Base-by-base conservation (phyloP, 495 filamentous ascomycete genomes). In the Penicillium robsamsonii region DNA sequence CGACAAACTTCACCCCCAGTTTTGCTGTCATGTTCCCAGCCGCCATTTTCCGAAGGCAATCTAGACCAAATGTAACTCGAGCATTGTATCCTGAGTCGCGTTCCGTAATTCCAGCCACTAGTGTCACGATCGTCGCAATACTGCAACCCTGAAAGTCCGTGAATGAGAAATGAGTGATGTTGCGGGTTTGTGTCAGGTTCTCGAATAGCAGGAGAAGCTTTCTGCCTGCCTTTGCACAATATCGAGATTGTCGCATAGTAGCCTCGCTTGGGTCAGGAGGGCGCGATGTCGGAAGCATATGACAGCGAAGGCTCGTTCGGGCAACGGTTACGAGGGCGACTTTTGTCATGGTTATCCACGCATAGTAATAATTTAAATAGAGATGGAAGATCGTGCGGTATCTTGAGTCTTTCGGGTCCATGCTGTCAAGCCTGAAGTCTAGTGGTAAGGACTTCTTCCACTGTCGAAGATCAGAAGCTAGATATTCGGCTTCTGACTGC, bases 71-170 rank as follows among this genome's bases (percentile, higher is more conserved):
- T 13, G 35, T 40, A 3, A 68, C 63, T 31, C 60, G 48, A 12
- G 47, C 30, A 6, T 62, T 38, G 31, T 68, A 68, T 29, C 47
- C 58, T 0, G 65, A 57, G 33, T 66, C 65, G 5, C 65, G 59
- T 8, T 66, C 58, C 20, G 64, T 20, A 3, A 70, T 68, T 0
- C 67, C 65, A n/a, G 59, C 53, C 18, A 68, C 35, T 9, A 68
- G 41, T 3, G 62, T 63, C n/a, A 70, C 55, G 38, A 70, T 70
- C 0, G 63, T 70, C 29, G 67, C 62, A n/a, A 63, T 66, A 29
- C 65, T 68, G 65, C 67, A 70, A 13, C 60, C 63, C 46, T 70
- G 67, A 22, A 70, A 70, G 41, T 70, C 67, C 10, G 67, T 70
- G 41, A 70, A 70, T 4, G 67, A 70, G 17, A 70, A 70, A 1